Percentiles rank a stretch among this genome's conserved stretches.
Conservation (phyloP, 345 rosid genomes). For the Syzygium jambos region DNA sequence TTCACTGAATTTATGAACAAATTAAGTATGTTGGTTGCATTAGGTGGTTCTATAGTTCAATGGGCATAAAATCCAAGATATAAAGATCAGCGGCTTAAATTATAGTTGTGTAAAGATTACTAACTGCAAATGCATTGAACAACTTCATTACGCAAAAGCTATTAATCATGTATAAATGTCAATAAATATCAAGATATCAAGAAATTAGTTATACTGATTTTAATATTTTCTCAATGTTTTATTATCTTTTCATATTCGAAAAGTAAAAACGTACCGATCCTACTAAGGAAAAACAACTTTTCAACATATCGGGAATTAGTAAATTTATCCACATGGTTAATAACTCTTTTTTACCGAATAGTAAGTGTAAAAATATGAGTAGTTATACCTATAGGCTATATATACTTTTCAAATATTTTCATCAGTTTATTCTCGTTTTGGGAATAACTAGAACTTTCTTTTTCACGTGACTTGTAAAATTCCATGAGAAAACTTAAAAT, state of each 20-base stretch:
- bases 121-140: background rate
- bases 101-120: background rate
- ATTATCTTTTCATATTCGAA: background rate
- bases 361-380: background rate
- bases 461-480: background rate
- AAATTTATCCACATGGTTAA: background rate
- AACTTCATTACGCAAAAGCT: background rate
- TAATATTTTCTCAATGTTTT: background rate
- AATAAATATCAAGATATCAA: background rate
- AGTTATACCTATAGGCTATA: no score
- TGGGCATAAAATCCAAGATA: background rate
- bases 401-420: background rate
- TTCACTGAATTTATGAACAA: background rate
- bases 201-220: background rate
- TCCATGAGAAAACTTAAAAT: background rate
- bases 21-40: background rate
- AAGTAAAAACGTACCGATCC: background rate
- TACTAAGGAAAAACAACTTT: background rate
- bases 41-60: background rate
- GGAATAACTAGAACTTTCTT: background rate
- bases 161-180: background rate
- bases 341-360: background rate
- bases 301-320: background rate
- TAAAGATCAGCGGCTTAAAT: background rate
- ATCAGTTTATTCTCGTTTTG: background rate